Conservation (phyloP, 2,329 filamentous ascomycete genomes). For the Chaetomium strumarium region DNA sequence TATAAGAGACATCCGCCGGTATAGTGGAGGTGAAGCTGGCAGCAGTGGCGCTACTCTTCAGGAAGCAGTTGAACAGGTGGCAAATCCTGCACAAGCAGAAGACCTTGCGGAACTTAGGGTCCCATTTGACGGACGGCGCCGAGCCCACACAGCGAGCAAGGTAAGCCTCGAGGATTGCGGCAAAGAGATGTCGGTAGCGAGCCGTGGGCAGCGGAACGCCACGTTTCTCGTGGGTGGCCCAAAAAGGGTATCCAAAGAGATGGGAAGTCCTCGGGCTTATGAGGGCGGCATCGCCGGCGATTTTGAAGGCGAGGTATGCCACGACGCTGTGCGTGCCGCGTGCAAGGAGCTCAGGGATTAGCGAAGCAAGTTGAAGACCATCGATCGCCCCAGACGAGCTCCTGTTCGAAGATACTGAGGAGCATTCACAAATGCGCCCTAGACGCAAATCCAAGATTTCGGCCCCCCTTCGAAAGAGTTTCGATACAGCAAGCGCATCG, state of each 20-base stretch:
- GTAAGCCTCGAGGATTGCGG: conserved; percentile 13
- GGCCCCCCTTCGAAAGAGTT: background rate
- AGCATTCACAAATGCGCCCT: background rate
- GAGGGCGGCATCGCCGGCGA: conserved; percentile 4
- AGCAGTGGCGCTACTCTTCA: background rate
- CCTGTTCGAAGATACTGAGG: background rate
- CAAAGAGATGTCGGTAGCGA: conserved; percentile 16
- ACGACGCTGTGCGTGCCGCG: conserved; percentile 3
- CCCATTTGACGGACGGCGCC: background rate
- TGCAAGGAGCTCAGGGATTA: conserved; percentile 4
- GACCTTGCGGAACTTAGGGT: background rate
- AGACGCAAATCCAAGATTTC: background rate
- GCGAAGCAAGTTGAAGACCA: background rate
- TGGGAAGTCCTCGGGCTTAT: conserved; percentile 8
- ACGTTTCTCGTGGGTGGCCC: conserved; percentile 3
- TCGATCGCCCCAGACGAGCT: background rate
- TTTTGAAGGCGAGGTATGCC: conserved; percentile 6
- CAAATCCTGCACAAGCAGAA: conserved; percentile 12
- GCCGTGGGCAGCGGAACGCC: background rate
- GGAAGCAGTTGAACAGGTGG: conserved; percentile 4
- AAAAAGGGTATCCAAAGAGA: conserved; percentile 19
- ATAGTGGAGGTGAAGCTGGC: background rate
- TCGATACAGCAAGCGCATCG: conserved; percentile 6
- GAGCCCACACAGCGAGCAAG: conserved; percentile 6
- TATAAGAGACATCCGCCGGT: background rate